phyloP scores from a whole-genome alignment of 192 early-diverging fungal genomes.

The Coemansia sp. region DNA sequence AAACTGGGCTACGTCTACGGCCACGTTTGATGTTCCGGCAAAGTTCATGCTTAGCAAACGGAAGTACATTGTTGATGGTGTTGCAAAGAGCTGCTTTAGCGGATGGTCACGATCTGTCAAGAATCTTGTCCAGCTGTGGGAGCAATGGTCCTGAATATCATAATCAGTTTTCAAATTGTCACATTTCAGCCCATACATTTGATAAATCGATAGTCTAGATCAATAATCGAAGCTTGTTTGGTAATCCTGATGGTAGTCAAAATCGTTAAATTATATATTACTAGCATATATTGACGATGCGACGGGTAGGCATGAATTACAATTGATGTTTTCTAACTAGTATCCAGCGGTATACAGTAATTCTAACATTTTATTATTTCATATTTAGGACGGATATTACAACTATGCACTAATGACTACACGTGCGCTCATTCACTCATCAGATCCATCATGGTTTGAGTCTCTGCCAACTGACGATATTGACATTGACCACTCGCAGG shows the following conservation, averaged over 20 bases:
- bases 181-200: not conserved
- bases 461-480: conserved; percentile 36
- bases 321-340: not conserved
- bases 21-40: not conserved
- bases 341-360: not conserved
- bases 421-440: conserved; percentile 26
- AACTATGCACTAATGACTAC: conserved; percentile 39
- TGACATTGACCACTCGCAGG: conserved; percentile 33
- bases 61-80: conserved; percentile 16
- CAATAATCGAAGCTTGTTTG: not conserved
- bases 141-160: conserved; percentile 13
- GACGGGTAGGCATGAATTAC: not conserved
- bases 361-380: not conserved
- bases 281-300: not conserved
- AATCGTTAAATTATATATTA: too few relatives aligned
- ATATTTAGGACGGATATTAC: conserved; percentile 28
- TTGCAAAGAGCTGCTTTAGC: conserved; percentile 22
- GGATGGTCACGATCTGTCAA: conserved; percentile 43
- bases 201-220: not conserved
- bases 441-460: conserved; percentile 36
- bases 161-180: not conserved
- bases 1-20: conserved; percentile 12
- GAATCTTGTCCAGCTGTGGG: conserved; percentile 34
- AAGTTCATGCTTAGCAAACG: conserved; percentile 15
- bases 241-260: too few relatives aligned